Percentiles rank a stretch among this genome's conserved stretches.
Evolutionary conservation across 2,329 filamentous ascomycete species (phyloP).

Genomic region (Ceratocystis ficicola): DNA sequence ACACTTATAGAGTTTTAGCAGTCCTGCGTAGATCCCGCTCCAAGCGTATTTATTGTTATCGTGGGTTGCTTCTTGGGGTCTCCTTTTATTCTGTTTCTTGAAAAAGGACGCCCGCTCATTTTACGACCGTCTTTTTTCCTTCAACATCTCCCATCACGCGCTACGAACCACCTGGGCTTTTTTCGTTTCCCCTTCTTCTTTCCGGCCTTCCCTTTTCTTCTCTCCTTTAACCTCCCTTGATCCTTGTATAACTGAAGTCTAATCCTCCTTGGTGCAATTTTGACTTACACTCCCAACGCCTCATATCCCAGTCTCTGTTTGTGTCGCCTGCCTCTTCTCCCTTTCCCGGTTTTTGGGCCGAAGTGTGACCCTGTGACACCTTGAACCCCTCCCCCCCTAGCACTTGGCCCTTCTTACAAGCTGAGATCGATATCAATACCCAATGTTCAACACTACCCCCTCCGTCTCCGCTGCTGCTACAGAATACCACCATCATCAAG

Average conservation of each 20-base stretch:
- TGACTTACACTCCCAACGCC: slow-evolving; percentile 10
- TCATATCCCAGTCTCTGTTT: slow-evolving; percentile 4
- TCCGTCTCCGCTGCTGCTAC: background rate
- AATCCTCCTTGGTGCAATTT: slow-evolving; percentile 6
- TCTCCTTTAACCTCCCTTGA: background rate
- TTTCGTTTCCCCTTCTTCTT: background rate
- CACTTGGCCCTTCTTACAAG: background rate
- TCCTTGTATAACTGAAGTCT: slow-evolving; percentile 3
- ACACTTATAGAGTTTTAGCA: background rate
- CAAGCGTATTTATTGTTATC: slow-evolving; percentile 2
- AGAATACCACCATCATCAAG: slow-evolving; percentile 2
- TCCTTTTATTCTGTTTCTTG: background rate
- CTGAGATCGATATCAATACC: background rate
- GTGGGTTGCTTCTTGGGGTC: background rate
- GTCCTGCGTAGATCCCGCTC: background rate
- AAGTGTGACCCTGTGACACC: background rate
- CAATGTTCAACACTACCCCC: background rate
- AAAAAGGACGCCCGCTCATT: background rate
- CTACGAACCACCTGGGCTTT: too few relatives aligned
- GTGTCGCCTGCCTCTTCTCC: background rate
- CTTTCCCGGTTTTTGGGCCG: background rate
- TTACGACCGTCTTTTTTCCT: background rate
- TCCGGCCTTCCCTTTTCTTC: background rate
- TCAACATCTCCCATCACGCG: background rate
- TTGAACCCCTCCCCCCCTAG: background rate